These are phyloP conservation scores for Basidiobolus meristosporus DNA, from an alignment of 371 early-diverging fungal genomes.

Conservation along the genomic window DNA sequence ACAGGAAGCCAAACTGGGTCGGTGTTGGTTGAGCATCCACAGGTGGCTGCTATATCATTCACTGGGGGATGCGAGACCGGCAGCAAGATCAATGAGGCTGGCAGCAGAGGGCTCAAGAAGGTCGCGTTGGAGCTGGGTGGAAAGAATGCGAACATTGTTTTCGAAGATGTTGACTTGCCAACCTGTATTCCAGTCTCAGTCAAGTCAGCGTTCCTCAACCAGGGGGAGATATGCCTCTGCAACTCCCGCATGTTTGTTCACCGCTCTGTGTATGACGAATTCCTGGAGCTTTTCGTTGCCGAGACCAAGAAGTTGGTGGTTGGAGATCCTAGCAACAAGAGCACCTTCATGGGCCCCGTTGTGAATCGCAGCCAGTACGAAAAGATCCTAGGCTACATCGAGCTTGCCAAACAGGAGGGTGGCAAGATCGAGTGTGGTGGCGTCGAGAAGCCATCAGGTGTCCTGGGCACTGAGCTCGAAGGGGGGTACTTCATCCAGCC, in stretches of 20 bases:
- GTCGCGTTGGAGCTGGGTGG: conserved; percentile 53
- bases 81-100: too few relatives aligned
- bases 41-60: conserved; percentile 49
- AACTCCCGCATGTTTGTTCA: conserved; percentile 53
- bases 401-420: conserved; percentile 37
- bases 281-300: conserved; percentile 20
- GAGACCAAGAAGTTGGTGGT: conserved; percentile 20
- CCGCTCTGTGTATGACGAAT: conserved; percentile 27
- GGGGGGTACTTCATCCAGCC: conserved; percentile 48
- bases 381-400: conserved; percentile 43
- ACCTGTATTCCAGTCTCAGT: conserved; percentile 26
- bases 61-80: too few relatives aligned
- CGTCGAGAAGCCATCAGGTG: conserved; percentile 3
- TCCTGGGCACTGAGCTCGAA: conserved; percentile 6
- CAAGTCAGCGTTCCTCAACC: conserved; percentile 36
- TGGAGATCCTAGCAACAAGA: conserved; percentile 33
- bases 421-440: conserved; percentile 34
- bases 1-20: too few relatives aligned
- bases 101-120: too few relatives aligned
- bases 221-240: conserved; percentile 48
- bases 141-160: conserved; percentile 61
- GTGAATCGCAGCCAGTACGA: conserved; percentile 37
- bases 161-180: conserved; percentile 50
- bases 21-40: conserved; percentile 36
- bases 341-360: conserved; percentile 34